Percentiles rank a stretch among this genome's conserved stretches.
These are phyloP conservation scores for Mytilinidion resinicola DNA, from an alignment of 495 filamentous ascomycete species.

Conservation along the genomic window DNA sequence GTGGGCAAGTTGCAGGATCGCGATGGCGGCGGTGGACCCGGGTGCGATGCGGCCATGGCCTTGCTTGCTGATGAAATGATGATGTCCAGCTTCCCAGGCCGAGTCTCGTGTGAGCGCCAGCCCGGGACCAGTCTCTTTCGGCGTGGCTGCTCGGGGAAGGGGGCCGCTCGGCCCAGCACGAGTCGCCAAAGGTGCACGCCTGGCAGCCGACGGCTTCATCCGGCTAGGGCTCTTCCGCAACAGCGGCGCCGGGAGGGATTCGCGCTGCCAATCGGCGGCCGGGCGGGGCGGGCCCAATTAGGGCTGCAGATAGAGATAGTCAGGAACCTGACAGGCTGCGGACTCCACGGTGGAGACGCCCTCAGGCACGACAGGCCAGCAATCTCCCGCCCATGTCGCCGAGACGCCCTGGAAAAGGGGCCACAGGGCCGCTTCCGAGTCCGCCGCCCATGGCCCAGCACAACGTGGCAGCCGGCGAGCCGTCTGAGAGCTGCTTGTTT, in stretches of 20 bases:
- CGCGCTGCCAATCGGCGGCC: neutral
- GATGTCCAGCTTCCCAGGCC: neutral
- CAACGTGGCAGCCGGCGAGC: conserved; percentile 1
- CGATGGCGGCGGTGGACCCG: neutral
- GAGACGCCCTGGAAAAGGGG: neutral
- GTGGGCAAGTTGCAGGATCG: no score
- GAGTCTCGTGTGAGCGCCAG: neutral
- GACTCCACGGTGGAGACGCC: neutral
- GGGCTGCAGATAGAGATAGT: conserved; percentile 1
- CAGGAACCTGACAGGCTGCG: conserved; percentile 1
- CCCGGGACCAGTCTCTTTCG: neutral
- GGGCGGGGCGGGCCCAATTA: neutral
- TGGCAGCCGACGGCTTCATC: neutral
- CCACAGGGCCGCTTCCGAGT: neutral
- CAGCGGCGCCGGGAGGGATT: neutral
- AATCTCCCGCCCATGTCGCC: neutral
- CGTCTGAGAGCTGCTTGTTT: neutral
- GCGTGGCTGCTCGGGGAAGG: neutral
- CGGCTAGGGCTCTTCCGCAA: neutral
- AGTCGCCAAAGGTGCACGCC: neutral
- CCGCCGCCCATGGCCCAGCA: neutral
- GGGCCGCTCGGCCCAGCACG: neutral
- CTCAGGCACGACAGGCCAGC: neutral
- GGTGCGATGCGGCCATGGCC: neutral
- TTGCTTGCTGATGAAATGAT: neutral